Evolutionary conservation across 148 eudicot species (phyloP), one percentile per base, ranked within the genome.

Genomic region (Polygonum maritimum): DNA sequence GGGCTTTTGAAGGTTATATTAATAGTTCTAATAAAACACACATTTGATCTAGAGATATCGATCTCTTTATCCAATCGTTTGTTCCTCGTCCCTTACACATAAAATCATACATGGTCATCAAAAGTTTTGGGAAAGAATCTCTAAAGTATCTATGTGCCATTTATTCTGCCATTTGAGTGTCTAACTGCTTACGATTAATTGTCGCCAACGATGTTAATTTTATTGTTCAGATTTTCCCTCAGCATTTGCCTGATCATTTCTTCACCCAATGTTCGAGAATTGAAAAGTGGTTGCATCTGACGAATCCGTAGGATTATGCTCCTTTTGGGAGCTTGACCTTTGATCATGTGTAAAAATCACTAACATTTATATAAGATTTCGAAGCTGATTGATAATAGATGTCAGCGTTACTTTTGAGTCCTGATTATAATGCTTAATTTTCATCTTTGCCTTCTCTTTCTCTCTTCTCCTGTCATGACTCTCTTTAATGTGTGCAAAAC

Each of bases 401-500:
- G 12, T 21, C 63, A 57, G 31, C 33, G 8, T 57, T 33, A 21
- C 33, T 21, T 33, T 13, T 57, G 63, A 19, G 21, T 57, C 63
- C 63, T 57, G 63, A 19, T 57, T 19, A 57, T 57, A 57, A 21
- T 33, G 8, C 7, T 16, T 57, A 9, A 6, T 21, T 22, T 12
- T 58, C 58, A 54, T n/a, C 58, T 58, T 58, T 26, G 13, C 36
- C 67, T 60, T 60, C 26, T 60, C 5, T 12, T 58, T 36, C 4
- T 16, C 41, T 69, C 73, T 69, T 13, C 7, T 69, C 21, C 45
- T 15, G 15, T 51, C 58, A 62, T 76, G 47, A 7, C 58, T 75
- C 38, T 47, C 69, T 47, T 54, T 78, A 48, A 39, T 38, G 67
- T 83, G 48, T 82, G 79, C 96, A 95, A 97, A 95, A 91, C 77